Base-by-base conservation (phyloP, 306 rosid genomes). In the Nissolia schottii region DNA sequence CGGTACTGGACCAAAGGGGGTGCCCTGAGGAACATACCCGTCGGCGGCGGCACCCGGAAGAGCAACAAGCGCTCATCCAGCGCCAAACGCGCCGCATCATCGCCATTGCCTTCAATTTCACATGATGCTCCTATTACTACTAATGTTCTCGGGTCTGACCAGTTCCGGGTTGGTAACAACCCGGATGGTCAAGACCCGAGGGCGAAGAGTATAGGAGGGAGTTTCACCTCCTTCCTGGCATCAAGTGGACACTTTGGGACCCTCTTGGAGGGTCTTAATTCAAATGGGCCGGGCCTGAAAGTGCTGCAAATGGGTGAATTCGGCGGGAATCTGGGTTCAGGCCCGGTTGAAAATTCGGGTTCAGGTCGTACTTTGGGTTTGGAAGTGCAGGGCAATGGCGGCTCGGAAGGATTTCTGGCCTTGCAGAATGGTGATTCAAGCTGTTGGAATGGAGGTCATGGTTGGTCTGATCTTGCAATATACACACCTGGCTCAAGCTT, bases 1-100 rank as follows among this genome's bases (percentile, higher is more conserved):
- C 70, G 97, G 62, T 93, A 93, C 78, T 93, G 97, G 98, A 93
- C 97, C 49, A 93, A 90, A 76, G 97, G 98, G 58, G 97, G 97
- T 5, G 68, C 98, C 13, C 84, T 93, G 9, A 77, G 98, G 6
- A 93, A 90, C 87, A 90, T 93, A 28, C 96, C 98, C 0, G 77
- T 93, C 23, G 97, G 98, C 0, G 98, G 98, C 16, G 98, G 96
- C 46, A 85, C 82, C 80, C 70, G 97, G 25, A 93, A 93, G 77
- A 74, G 57, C 79, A 50, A 88, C n/a, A 90, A 88, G 77, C 74
- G 84, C 4, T 45, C 27, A 70, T 12, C 56, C 19, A 25, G 34
- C 54, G 24, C 82, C 2, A 93, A 87, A 51, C 86, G 92, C 0
- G 48, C 51, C 4, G 0, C 51, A 4, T 22, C 86, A 20, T 56